These are phyloP conservation scores for Microdochium bolleyi DNA, from an alignment of 2,329 filamentous ascomycete species.

Conservation along the genomic window DNA sequence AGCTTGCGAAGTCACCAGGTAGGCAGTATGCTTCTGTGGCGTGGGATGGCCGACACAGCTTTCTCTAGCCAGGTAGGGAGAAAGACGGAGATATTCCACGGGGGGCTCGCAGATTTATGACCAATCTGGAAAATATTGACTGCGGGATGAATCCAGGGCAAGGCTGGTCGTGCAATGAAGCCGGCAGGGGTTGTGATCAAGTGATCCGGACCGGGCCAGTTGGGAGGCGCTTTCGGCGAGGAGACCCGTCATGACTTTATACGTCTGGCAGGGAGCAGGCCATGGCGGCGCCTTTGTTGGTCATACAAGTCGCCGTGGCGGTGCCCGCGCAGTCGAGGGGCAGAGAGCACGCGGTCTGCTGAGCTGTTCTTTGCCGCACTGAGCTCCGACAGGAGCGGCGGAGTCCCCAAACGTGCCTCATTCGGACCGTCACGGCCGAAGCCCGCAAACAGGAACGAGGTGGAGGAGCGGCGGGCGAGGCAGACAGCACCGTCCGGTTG, in stretches of 20 bases:
- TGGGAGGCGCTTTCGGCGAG: not conserved
- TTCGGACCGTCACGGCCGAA: constrained; percentile 1
- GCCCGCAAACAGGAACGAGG: not conserved
- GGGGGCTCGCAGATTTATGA: too few species aligned
- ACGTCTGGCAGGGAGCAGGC: not conserved
- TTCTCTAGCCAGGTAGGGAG: too few species aligned
- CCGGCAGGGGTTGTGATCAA: not conserved
- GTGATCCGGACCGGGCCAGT: not conserved
- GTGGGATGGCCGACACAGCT: too few species aligned
- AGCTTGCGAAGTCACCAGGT: too few species aligned
- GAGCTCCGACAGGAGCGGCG: too few species aligned
- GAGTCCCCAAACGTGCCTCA: not conserved
- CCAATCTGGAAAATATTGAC: too few species aligned
- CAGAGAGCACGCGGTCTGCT: not conserved
- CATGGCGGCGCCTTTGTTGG: too few species aligned
- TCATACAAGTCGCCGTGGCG: too few species aligned
- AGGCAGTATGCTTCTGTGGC: too few species aligned
- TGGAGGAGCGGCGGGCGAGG: not conserved
- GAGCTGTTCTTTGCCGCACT: not conserved
- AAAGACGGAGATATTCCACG: too few species aligned
- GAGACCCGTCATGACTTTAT: not conserved
- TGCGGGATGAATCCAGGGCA: too few species aligned
- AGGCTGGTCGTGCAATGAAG: too few species aligned
- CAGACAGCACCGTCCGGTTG: not conserved
- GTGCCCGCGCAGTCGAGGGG: not conserved